A percentile compares a stretch with the other conserved stretches of the same genome.
Evolutionary conservation across 1,139 yeast genomes (phyloP).

Genomic region (Diutina siamensis): DNA sequence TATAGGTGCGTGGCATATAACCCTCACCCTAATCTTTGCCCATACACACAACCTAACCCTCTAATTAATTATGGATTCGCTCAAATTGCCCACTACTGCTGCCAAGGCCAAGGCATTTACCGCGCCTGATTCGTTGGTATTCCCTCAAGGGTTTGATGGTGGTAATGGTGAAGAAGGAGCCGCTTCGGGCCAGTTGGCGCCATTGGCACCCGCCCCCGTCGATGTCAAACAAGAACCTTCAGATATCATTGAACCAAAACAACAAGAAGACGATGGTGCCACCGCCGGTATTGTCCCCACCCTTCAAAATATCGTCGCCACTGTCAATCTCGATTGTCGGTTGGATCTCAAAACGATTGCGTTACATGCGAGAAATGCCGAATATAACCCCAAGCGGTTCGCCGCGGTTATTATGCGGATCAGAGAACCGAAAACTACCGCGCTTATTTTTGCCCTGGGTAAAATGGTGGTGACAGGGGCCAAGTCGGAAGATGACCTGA

Average conservation of each 20-base stretch:
- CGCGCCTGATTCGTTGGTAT: constrained; percentile 53
- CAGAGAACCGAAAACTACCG: constrained; percentile 97
- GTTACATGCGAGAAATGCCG: constrained; percentile 97
- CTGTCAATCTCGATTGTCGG: constrained; percentile 93
- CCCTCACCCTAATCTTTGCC: not conserved
- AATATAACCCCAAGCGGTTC: constrained; percentile 93
- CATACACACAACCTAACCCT: not conserved
- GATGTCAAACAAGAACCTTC: constrained; percentile 11
- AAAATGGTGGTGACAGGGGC: constrained; percentile 99
- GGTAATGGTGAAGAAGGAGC: constrained; percentile 11
- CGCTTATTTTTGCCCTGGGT: constrained; percentile 95
- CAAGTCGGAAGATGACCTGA: constrained; percentile 94
- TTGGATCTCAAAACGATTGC: constrained; percentile 95
- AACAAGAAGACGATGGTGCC: constrained; percentile 48
- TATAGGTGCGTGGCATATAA: not conserved
- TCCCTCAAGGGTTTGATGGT: constrained; percentile 40
- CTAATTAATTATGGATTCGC: constrained; percentile 45
- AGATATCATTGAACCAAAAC: constrained; percentile 13
- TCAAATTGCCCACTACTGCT: constrained; percentile 70
- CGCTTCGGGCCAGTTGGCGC: constrained; percentile 7
- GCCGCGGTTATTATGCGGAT: constrained; percentile 99
- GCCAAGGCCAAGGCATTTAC: constrained; percentile 70
- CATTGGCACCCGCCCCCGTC: constrained; percentile 15
- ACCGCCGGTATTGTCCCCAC: constrained; percentile 95
- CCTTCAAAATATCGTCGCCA: constrained; percentile 92